phyloP scores from a whole-genome alignment of 2,329 filamentous ascomycete genomes.

The Epichloe brachyelytri region DNA sequence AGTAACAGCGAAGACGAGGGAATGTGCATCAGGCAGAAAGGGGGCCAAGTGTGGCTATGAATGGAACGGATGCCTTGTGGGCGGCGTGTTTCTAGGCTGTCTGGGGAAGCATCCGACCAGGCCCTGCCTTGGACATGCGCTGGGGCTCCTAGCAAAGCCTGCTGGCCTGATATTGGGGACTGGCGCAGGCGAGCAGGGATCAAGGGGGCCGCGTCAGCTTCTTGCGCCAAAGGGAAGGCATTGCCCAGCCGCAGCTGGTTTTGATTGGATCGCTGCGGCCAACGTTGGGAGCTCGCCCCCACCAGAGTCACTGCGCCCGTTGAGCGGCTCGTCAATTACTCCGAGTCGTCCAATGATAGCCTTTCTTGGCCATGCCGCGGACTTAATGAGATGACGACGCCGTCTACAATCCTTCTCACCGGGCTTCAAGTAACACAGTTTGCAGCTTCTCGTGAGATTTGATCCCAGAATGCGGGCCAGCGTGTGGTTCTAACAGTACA shows the following conservation, averaged over 20 bases:
- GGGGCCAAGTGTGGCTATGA: constrained; percentile 19
- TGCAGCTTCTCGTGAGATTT: not conserved
- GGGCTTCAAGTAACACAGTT: not conserved
- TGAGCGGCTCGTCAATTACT: not conserved
- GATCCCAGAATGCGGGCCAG: not conserved
- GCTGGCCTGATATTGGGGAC: not conserved
- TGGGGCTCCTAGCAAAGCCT: constrained; percentile 3
- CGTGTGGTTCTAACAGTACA: not conserved
- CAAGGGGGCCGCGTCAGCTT: constrained; percentile 16
- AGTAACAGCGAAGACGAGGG: constrained; percentile 6
- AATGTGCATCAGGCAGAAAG: constrained; percentile 16
- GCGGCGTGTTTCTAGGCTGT: not conserved
- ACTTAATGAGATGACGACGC: constrained; percentile 7
- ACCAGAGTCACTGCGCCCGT: not conserved
- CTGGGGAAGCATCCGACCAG: constrained; percentile 1
- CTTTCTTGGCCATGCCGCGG: not conserved
- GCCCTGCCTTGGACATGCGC: constrained; percentile 6
- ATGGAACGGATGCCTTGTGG: constrained; percentile 19
- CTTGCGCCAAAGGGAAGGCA: constrained; percentile 1
- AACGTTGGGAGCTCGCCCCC: not conserved
- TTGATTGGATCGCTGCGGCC: not conserved
- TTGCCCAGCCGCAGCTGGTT: not conserved
- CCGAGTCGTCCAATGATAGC: not conserved
- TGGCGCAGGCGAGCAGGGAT: constrained; percentile 10
- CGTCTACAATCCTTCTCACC: not conserved